Evolutionary conservation across 768 basidiomycete genomes (phyloP).

Genomic region (Suillus discolor): DNA sequence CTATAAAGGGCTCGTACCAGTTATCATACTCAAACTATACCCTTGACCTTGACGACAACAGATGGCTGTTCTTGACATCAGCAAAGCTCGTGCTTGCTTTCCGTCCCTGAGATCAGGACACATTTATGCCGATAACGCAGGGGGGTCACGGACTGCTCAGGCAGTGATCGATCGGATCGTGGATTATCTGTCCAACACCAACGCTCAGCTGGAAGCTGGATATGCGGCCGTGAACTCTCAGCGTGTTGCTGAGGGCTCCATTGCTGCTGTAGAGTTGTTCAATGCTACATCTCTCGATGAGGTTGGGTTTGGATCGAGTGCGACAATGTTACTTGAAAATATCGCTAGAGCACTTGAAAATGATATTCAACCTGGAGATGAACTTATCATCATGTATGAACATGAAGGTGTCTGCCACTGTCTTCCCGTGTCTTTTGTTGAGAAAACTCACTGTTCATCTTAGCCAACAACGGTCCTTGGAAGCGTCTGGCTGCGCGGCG

Average conservation of each 20-base stretch:
- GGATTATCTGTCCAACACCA: slow-evolving; percentile 72
- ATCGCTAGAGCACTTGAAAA: slow-evolving; percentile 61
- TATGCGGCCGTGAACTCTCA: slow-evolving; percentile 63
- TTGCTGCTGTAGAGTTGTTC: slow-evolving; percentile 58
- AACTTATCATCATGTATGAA: slow-evolving; percentile 77
- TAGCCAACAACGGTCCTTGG: slow-evolving; percentile 79
- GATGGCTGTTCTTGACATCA: slow-evolving; percentile 44
- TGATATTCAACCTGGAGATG: slow-evolving; percentile 60
- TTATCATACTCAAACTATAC: not conserved
- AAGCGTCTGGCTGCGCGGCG: slow-evolving; percentile 68
- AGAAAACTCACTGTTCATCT: not conserved
- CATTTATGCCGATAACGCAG: slow-evolving; percentile 77
- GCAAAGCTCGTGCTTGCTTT: slow-evolving; percentile 60
- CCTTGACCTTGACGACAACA: not conserved
- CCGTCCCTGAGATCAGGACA: slow-evolving; percentile 60
- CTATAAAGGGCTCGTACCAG: not conserved
- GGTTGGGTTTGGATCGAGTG: slow-evolving; percentile 66
- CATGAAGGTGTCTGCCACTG: slow-evolving; percentile 61
- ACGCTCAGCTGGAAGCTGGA: slow-evolving; percentile 71
- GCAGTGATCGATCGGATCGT: slow-evolving; percentile 58
- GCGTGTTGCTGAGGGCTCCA: slow-evolving; percentile 51
- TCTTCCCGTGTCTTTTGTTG: not conserved
- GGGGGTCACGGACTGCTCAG: slow-evolving; percentile 65
- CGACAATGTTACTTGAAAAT: slow-evolving; percentile 72
- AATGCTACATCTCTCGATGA: slow-evolving; percentile 63